These are phyloP conservation scores for Backusella morwellensis DNA, from an alignment of 192 early-diverging fungal species.

Conservation along the genomic window DNA sequence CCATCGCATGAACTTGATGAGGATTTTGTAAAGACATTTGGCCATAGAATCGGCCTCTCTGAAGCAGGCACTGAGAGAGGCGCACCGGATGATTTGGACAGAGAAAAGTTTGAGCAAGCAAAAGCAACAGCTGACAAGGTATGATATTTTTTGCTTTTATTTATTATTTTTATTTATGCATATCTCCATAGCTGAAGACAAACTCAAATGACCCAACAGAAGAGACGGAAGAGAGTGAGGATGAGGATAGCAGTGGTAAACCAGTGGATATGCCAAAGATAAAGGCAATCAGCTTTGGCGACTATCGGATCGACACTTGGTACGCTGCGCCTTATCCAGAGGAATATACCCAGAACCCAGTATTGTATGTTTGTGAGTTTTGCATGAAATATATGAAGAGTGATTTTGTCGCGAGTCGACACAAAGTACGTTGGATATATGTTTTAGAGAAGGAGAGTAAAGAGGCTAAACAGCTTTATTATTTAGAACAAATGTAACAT, in stretches of 20 bases:
- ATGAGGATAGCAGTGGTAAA: no score
- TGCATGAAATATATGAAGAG: conserved; percentile 99
- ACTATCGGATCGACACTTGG: conserved; percentile 89
- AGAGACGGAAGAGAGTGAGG: neutral
- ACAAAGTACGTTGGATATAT: conserved; percentile 49
- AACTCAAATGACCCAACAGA: neutral
- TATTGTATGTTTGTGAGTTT: conserved; percentile 92
- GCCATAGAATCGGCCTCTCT: conserved; percentile 44
- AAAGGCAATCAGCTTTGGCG: conserved; percentile 78
- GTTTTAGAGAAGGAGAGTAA: neutral
- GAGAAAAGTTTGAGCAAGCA: conserved; percentile 49
- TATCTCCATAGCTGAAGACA: neutral
- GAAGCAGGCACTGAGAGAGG: conserved; percentile 55
- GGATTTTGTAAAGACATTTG: conserved; percentile 39
- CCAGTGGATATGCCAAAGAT: conserved; percentile 29
- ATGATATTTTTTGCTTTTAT: no score
- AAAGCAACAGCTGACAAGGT: conserved; percentile 36
- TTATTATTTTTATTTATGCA: no score
- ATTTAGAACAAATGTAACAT: conserved; percentile 68
- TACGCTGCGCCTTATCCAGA: conserved; percentile 95
- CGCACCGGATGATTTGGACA: conserved; percentile 52
- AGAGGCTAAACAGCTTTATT: neutral
- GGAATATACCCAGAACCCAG: conserved; percentile 83
- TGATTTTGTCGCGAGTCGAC: conserved; percentile 74
- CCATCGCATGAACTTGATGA: conserved; percentile 4